These are phyloP conservation scores for Yamadazyma tumulicola DNA, from an alignment of 805 yeast genomes.

Conservation along the genomic window DNA sequence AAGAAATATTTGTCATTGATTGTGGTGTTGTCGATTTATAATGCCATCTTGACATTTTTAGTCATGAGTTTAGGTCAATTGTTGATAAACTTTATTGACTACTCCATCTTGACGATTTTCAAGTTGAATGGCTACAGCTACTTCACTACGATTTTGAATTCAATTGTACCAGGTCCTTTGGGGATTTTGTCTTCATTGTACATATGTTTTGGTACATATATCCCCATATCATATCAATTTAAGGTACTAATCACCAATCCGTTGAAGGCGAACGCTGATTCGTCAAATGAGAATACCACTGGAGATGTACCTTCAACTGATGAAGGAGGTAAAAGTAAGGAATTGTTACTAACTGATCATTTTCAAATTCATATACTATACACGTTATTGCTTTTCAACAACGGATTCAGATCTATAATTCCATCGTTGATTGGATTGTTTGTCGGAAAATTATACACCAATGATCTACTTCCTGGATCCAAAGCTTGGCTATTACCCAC, in stretches of 20 bases:
- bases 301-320: neutral
- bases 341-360: constrained; percentile 31
- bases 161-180: constrained; percentile 37
- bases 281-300: neutral
- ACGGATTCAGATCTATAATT: constrained; percentile 32
- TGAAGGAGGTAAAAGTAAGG: constrained; percentile 11
- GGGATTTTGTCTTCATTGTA: constrained; percentile 39
- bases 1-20: constrained; percentile 49
- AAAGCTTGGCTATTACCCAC: constrained; percentile 31
- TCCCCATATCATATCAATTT: constrained; percentile 34
- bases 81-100: constrained; percentile 12
- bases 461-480: constrained; percentile 36
- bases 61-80: constrained; percentile 43
- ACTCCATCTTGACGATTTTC: constrained; percentile 4
- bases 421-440: constrained; percentile 36
- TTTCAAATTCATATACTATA: constrained; percentile 38
- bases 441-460: constrained; percentile 33
- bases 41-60: constrained; percentile 35
- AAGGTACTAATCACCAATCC: constrained; percentile 26
- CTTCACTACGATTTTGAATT: constrained; percentile 27
- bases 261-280: neutral
- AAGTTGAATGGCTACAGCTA: constrained; percentile 7
- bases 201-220: constrained; percentile 33
- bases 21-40: constrained; percentile 44
- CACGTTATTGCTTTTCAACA: constrained; percentile 33